Conservation (phyloP, 345 rosid genomes). For the Gossypium arboreum region DNA sequence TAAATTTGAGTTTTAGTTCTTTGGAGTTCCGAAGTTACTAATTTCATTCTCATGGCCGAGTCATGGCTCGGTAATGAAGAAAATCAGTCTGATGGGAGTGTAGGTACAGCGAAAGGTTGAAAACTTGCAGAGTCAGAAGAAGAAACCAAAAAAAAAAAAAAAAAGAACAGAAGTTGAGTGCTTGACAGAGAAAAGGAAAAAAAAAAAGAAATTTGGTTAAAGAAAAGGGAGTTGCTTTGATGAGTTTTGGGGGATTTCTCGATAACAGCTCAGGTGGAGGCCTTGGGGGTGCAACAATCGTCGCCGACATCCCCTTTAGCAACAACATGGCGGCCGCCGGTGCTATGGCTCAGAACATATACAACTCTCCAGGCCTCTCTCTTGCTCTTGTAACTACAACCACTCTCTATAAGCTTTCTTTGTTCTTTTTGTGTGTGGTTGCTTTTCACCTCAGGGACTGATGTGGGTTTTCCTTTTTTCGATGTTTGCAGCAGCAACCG, state of each 20-base stretch:
- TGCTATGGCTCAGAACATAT: conserved; percentile 30
- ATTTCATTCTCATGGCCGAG: background rate
- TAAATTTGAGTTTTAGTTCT: background rate
- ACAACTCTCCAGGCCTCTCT: conserved; percentile 74
- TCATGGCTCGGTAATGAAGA: background rate
- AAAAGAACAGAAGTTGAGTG: background rate
- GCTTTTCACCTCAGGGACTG: background rate
- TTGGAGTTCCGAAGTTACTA: conserved; percentile 1
- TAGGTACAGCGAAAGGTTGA: conserved; percentile 3
- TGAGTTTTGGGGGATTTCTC: conserved; percentile 78
- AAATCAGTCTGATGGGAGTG: conserved; percentile 6
- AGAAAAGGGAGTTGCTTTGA: conserved; percentile 25
- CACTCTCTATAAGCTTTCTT: background rate
- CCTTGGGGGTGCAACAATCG: conserved; percentile 35
- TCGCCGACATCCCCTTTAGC: conserved; percentile 39
- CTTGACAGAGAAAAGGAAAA: background rate
- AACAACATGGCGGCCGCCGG: conserved; percentile 34
- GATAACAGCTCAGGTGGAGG: conserved; percentile 45
- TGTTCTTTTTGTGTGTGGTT: background rate
- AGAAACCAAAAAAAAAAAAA: background rate
- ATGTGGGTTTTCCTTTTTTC: background rate
- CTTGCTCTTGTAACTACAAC: conserved; percentile 54
- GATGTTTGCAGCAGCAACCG: conserved; percentile 42
- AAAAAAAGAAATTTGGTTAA: background rate
- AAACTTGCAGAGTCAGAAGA: conserved; percentile 8